phyloP scores from a whole-genome alignment of 805 yeast species.

The Candida ipomoeae region DNA sequence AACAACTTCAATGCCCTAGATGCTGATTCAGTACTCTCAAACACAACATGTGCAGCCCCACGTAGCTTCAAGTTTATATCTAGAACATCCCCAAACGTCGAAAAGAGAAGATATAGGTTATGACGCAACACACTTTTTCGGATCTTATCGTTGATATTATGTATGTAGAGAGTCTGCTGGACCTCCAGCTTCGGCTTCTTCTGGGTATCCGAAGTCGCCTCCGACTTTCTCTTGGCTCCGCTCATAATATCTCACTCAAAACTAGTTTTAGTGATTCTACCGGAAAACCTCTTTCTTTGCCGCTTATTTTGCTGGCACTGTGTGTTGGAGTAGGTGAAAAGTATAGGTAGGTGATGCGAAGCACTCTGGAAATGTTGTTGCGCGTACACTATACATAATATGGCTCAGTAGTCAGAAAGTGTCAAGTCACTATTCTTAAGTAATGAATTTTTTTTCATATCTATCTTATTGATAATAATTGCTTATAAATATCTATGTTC shows the following conservation, averaged over 20 bases:
- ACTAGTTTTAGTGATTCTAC: not conserved
- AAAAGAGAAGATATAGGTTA: constrained; percentile 54
- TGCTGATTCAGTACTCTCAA: constrained; percentile 48
- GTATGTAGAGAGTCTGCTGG: constrained; percentile 51
- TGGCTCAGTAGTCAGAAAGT: no score
- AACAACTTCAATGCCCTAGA: constrained; percentile 46
- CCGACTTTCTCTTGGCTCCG: not conserved
- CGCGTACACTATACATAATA: not conserved
- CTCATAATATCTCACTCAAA: not conserved
- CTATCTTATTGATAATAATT: no score
- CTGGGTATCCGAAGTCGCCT: not conserved
- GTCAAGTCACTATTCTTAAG: no score
- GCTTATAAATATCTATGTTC: no score
- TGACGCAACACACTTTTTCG: constrained; percentile 42
- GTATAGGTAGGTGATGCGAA: not conserved
- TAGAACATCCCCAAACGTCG: constrained; percentile 63
- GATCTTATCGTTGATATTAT: constrained; percentile 57
- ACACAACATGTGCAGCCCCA: constrained; percentile 66
- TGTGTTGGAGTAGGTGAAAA: not conserved
- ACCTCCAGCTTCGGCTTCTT: constrained; percentile 16
- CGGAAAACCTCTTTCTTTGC: not conserved
- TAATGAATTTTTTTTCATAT: no score
- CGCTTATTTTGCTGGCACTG: not conserved
- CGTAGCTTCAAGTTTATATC: constrained; percentile 48
- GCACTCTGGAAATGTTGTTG: not conserved